Percentiles rank a stretch among this genome's conserved stretches.
Evolutionary conservation across 192 early-diverging fungal genomes (phyloP).

Genomic region (Coemansia sp.): DNA sequence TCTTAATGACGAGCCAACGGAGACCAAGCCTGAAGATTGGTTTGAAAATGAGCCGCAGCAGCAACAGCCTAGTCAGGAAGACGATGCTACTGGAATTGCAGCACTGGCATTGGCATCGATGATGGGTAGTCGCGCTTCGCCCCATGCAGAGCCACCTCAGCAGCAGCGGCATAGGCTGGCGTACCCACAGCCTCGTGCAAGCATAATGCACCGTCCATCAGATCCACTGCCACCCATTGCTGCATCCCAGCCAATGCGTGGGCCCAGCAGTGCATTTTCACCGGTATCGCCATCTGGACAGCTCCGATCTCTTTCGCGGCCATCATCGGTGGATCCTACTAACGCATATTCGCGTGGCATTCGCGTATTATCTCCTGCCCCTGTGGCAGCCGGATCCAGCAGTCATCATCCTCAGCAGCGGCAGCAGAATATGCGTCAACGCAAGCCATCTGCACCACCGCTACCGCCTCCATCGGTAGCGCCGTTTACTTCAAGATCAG

Average conservation of each 20-base stretch:
- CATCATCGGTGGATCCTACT: conserved; percentile 30
- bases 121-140: conserved; percentile 28
- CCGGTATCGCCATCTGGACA: conserved; percentile 8
- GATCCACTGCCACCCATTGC: conserved; percentile 9
- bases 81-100: conserved; percentile 45
- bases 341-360: neutral
- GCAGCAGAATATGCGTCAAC: conserved; percentile 6
- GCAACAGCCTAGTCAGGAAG: conserved; percentile 14
- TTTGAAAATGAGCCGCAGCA: conserved; percentile 8
- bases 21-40: conserved; percentile 13
- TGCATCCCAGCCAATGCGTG: conserved; percentile 2
- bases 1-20: conserved; percentile 32
- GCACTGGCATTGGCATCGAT: conserved; percentile 50
- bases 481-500: neutral
- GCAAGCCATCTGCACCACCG: conserved; percentile 34
- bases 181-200: conserved; percentile 6
- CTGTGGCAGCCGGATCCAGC: neutral
- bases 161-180: conserved; percentile 1
- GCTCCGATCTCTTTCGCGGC: conserved; percentile 19
- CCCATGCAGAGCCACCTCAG: neutral
- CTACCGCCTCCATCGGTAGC: conserved; percentile 6
- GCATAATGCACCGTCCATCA: conserved; percentile 2
- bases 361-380: neutral
- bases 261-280: conserved; percentile 20
- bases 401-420: neutral